Base-by-base conservation (phyloP, 768 basidiomycete species). In the Phaffia australis region DNA sequence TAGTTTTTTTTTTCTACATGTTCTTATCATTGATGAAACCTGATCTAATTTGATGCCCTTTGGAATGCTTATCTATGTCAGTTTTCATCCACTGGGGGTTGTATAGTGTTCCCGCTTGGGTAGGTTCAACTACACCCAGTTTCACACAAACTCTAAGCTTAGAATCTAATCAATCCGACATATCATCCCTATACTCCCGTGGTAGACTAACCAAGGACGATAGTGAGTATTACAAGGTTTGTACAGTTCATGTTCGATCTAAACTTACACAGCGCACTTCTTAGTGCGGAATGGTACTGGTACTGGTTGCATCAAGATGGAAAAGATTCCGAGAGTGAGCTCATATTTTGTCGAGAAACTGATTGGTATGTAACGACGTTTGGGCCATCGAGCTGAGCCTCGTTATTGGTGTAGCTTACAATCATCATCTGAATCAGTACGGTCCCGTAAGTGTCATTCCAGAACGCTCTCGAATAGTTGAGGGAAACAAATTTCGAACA, bases 271-370 rank as follows among this genome's bases (percentile, higher is more conserved):
- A 42, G 6, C 11, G 4, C 11, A 4, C 35, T 42, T 42, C 35
- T 5, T 11, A 42, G 35, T 68, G 79, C 81, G 0, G 83, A 84
- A 72, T 84, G 83, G 82, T 84, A 83, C 66, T 73, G 80, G 81
- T 79, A 56, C 30, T 56, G 62, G 62, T 47, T 64, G 15, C 67
- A 69, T n/a, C 42, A 57, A n/a, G 66, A 67, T 21, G 60, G 52
- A 7, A 47, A 46, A 6, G 30, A 25, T 4, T 46, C 46, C n/a
- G 50, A 3, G 16, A 62, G 18, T 25, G 52, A 4, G 58, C 42
- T 27, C 42, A 15, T 52, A 21, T 1, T 29, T 19, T 18, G 65
- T 54, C 51, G 32, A 4, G 15, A 18, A 47, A 58, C 60, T 15
- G 35, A 42, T 67, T 32, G n/a, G 9, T 23, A 42, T 27, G n/a